Evolutionary conservation across 371 early-diverging fungal species (phyloP), one percentile per base, ranked within the genome.

Genomic region (Mucor circinelloides): DNA sequence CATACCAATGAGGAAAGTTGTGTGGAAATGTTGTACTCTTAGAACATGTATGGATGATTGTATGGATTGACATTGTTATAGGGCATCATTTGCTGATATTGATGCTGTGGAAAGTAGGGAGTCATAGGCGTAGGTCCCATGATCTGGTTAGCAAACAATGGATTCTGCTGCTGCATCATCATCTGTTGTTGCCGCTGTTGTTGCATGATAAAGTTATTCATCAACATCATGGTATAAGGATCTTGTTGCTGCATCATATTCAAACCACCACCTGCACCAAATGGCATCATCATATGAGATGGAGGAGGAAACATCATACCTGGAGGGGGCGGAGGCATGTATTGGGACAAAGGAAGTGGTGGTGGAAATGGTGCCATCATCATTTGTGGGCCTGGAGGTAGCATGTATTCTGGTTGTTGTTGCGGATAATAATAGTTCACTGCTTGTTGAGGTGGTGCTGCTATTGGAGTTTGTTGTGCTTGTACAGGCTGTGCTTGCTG

Each of bases 11-110:
- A 19, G 21, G 21, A 21, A 46, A 8, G 46, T 21, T 46, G 10
- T 46, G 10, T 34, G 34, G 34, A 52, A 23, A 0, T 9, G 21
- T 10, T 25, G 52, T 13, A 4, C 7, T 28, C 7, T 32, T 52
- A 62, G 23, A 62, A 50, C 50, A 50, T 50, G 62, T 50, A 62
- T 23, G 62, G 52, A 34, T 62, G 19, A 9, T 9, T 19, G 34
- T 46, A 40, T 17, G 60, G 23, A 44, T 44, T 62, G 13, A 17
- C 50, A 7, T 50, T 21, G 23, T 48, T 60, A 42, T 52, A 67
- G 9, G 60, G 52, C 54, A 67, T 60, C 67, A 67, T 54, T 54
- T 60, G 67, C 25, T 67, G 64, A 3, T 56, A 31, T 7, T 42
- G 56, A 2, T 44, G 54, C 32, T 42, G 60, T 25, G 44, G 36